phyloP scores from a whole-genome alignment of 1,139 yeast genomes.

The Magnusiomyces paraingens region DNA sequence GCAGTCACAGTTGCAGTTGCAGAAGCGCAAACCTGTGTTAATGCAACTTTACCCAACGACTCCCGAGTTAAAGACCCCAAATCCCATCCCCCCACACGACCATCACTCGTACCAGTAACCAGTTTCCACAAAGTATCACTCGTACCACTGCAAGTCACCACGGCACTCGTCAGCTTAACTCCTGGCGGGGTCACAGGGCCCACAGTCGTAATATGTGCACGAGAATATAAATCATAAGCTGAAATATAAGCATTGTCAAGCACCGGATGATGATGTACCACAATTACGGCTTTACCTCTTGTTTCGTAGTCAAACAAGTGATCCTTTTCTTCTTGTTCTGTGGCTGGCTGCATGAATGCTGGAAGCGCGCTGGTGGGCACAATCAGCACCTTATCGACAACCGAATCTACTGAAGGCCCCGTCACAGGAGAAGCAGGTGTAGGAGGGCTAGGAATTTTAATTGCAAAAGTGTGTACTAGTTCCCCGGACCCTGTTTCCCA shows the following conservation, averaged over 20 bases:
- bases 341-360: not conserved
- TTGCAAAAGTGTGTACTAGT: conserved; percentile 37
- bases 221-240: not conserved
- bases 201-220: not conserved
- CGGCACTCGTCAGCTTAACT: not conserved
- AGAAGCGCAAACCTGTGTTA: not conserved
- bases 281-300: not conserved
- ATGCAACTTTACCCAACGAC: not conserved
- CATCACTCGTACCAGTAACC: not conserved
- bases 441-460: not conserved
- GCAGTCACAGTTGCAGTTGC: not conserved
- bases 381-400: not conserved
- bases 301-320: conserved; percentile 1
- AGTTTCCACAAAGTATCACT: not conserved
- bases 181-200: not conserved
- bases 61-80: not conserved
- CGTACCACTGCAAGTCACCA: not conserved
- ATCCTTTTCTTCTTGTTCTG: not conserved
- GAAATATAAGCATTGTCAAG: not conserved
- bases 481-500: conserved; percentile 66
- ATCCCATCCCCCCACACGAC: not conserved
- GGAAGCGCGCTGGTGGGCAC: not conserved
- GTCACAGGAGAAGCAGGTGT: not conserved
- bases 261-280: not conserved
- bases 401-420: not conserved